A percentile compares a stretch with the other conserved stretches of the same genome.
Evolutionary conservation across 2,329 filamentous ascomycete species (phyloP).

Genomic region (Trichoderma sp.): DNA sequence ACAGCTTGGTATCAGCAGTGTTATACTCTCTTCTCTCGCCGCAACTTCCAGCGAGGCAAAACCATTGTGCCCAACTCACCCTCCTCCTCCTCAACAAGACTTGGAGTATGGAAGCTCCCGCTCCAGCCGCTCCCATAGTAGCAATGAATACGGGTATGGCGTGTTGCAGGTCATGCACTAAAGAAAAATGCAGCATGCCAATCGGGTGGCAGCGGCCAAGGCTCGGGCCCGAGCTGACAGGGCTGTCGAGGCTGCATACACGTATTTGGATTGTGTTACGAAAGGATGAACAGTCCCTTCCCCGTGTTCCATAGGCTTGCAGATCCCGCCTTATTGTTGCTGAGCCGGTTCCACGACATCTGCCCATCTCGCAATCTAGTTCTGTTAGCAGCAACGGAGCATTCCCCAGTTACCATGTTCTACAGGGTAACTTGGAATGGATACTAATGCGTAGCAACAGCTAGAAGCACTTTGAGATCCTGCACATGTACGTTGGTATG

Average conservation of each 20-base stretch:
- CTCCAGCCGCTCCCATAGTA: background rate
- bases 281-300: background rate
- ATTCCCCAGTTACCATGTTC: background rate
- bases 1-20: background rate
- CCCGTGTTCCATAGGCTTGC: background rate
- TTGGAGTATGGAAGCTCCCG: background rate
- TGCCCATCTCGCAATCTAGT: background rate
- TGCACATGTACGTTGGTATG: background rate
- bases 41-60: background rate
- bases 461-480: background rate
- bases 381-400: background rate
- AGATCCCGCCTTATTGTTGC: background rate
- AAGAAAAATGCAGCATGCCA: background rate
- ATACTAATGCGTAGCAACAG: background rate
- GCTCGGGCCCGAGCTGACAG: background rate
- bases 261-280: background rate
- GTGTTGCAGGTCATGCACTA: background rate
- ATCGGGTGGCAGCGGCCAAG: background rate
- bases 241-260: background rate
- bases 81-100: background rate
- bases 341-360: background rate
- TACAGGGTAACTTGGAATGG: background rate
- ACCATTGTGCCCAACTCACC: background rate
- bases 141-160: background rate
- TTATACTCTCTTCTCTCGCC: conserved; percentile 3